These are phyloP conservation scores for Westerdykella sp. DNA, from an alignment of 2,329 filamentous ascomycete genomes.

Conservation along the genomic window DNA sequence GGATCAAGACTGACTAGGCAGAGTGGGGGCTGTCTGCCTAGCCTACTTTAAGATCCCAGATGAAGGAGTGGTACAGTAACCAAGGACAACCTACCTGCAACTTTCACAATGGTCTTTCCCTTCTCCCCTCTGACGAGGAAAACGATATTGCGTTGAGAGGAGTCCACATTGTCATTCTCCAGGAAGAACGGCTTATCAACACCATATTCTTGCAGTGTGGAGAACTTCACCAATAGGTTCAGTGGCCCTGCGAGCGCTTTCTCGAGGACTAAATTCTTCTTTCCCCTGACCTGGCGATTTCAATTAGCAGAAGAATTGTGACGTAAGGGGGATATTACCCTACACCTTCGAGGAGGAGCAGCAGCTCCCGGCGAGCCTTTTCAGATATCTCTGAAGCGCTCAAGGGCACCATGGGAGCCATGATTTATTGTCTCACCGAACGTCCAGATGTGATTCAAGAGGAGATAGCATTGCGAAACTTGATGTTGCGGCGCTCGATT, in stretches of 20 bases:
- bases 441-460: too few relatives aligned
- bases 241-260: constrained; percentile 83
- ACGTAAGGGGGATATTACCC: constrained; percentile 47
- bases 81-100: constrained; percentile 65
- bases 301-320: constrained; percentile 28
- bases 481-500: too few relatives aligned
- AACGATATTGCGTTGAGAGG: constrained; percentile 88
- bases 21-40: constrained; percentile 49
- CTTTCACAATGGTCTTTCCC: constrained; percentile 71
- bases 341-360: constrained; percentile 91
- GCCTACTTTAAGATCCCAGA: constrained; percentile 55
- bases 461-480: too few relatives aligned
- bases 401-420: constrained; percentile 66
- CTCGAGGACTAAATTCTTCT: constrained; percentile 96
- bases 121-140: constrained; percentile 91
- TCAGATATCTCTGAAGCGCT: constrained; percentile 70
- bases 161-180: constrained; percentile 91
- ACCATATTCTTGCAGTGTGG: constrained; percentile 91
- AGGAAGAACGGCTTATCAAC: constrained; percentile 97
- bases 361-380: constrained; percentile 79
- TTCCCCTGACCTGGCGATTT: constrained; percentile 73
- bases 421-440: constrained; percentile 24
- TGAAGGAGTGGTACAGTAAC: constrained; percentile 5
- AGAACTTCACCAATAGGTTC: constrained; percentile 89
- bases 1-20: constrained; percentile 53